These are phyloP conservation scores for Bryopsis sp. DNA, from an alignment of 139 green algal genomes.

Conservation along the genomic window DNA sequence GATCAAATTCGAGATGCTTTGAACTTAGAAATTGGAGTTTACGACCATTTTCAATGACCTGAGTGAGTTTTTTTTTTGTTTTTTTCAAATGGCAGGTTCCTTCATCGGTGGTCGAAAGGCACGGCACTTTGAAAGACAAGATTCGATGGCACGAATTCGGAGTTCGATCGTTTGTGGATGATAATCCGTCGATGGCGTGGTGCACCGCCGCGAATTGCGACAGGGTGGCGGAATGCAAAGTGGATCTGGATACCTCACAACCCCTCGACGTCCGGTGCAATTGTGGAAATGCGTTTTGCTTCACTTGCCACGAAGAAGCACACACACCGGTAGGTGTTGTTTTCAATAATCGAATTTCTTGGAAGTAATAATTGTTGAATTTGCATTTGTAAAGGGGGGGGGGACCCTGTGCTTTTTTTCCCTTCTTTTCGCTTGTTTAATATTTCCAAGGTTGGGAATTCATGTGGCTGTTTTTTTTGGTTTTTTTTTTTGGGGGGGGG, in stretches of 20 bases:
- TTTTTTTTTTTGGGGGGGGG: too few relatives aligned
- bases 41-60: neutral
- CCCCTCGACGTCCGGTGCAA: slow-evolving; percentile 62
- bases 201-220: slow-evolving; percentile 66
- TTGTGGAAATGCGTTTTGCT: slow-evolving; percentile 73
- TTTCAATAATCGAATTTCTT: too few relatives aligned
- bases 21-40: too few relatives aligned
- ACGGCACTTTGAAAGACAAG: slow-evolving; percentile 12
- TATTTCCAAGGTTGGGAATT: too few relatives aligned
- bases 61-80: neutral
- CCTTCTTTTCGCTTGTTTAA: too few relatives aligned
- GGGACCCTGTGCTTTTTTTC: neutral
- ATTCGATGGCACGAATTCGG: slow-evolving; percentile 27
- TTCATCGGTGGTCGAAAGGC: neutral
- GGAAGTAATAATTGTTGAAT: too few relatives aligned
- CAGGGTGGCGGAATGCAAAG: slow-evolving; percentile 47
- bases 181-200: slow-evolving; percentile 72
- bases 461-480: too few relatives aligned
- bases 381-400: neutral
- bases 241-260: slow-evolving; percentile 36
- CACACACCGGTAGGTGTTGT: slow-evolving; percentile 61
- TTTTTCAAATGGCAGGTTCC: too few relatives aligned
- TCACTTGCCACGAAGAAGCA: slow-evolving; percentile 72
- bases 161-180: slow-evolving; percentile 78
- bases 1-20: too few relatives aligned